Base-by-base conservation (phyloP, 73 alveolate species). In the Paramecium pentaurelia region DNA sequence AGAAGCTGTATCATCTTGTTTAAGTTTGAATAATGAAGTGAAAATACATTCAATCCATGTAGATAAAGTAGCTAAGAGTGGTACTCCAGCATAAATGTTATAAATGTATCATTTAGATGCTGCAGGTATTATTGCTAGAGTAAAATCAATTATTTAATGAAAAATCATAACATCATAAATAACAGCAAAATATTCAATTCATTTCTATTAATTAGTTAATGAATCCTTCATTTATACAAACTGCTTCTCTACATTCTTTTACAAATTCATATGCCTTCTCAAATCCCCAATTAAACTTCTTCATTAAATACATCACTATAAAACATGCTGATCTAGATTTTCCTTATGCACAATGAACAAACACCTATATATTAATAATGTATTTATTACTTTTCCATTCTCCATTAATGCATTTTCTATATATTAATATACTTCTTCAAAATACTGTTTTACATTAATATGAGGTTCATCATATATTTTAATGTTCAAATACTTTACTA, bases 1-100 rank as follows among this genome's bases (percentile, higher is more conserved):
- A 86, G 97, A 94, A 60, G 96, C 96, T 85, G 98, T 95, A n/a
- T 28, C 89, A 44, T 27, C 89, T 12, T 95, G 96, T n/a, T 94
- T 95, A 30, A 95, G 94, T 71, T 11, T 77, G 16, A 86, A 83
- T 9, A 96, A 93, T 25, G 80, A 86, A 36, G 40, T 94, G 44
- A 93, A 88, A 44, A 95, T 95, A 27, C 88, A 92, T 25, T 77
- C 83, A 9, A 20, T 94, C 1, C 93, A 93, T 14, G 98, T 95
- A 3, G 85, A 68, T 11, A 93, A 86, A 51, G 88, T 95, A 12
- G 97, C 98, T 27, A 94, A 97, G 93, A 88, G 96, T 93, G 98
- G 98, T 58, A 70, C 92, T 37, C 97, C 98, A 22, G 95, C 86
- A 60, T 96, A 94, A 51, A 59, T 95, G 45, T 30, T 95, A 47